Evolutionary conservation across 257 asterid species (phyloP), one percentile per base, ranked within the genome.

Genomic region (Ocimum tenuiflorum): DNA sequence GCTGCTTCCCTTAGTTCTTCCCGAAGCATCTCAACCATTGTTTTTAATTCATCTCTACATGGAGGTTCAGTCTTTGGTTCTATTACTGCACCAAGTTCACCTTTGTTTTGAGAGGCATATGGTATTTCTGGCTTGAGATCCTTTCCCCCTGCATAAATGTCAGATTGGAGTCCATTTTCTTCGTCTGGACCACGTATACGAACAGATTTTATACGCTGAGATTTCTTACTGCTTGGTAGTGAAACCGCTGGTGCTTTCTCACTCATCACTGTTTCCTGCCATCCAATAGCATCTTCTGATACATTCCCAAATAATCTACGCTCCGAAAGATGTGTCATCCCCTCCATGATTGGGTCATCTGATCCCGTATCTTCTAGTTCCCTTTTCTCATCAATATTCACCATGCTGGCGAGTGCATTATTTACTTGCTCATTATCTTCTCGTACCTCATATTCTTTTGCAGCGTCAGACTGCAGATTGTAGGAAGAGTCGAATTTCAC

Each of bases 1-100:
- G 96, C 98, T 57, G 89, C 75, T 81, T 91, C 98, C 76, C 81
- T 83, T 73, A 91, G 38, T 85, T 91, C 98, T 65, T 91, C 95
- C 75, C 81, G 91, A 8, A 91, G 95, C 85, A 78, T 78, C 81
- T 86, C 85, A 48, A 83, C 48, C 81, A 79, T 78, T 13, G 77
- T 55, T 71, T 82, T 71, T 70, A 70, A 75, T 72, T 83, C 88
- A 67, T 54, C 73, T 74, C 67, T 74, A 63, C 52, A n/a, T 19
- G 79, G 65, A 66, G 50, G 52, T 73, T 79, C 78, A 71, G 14
- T 41, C 52, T 18, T 38, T 35, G 71, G 49, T 11, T 68, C 65
- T 57, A 22, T 57, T 54, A 31, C 53, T 10, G 31, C 53, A 53
- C 74, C 60, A 38, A 39, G 45, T 71, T 67, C 63, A 59, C 41